Base-by-base conservation (phyloP, 768 basidiomycete species). In the Crassisporium funariophilum region DNA sequence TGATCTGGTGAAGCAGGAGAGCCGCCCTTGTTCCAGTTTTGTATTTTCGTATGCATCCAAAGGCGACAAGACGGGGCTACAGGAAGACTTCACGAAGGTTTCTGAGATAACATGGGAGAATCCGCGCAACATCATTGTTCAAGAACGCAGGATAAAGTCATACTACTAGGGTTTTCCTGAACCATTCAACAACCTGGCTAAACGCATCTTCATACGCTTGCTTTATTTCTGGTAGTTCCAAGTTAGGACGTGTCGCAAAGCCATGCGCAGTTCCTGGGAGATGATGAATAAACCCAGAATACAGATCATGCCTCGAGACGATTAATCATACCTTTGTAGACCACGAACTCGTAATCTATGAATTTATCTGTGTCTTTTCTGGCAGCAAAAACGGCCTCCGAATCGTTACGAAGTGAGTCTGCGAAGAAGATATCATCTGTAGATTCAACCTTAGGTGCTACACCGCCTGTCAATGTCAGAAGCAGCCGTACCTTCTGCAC, bases 301-400 rank as follows among this genome's bases (percentile, higher is more conserved):
- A n/a, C n/a, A n/a, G n/a, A n/a, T n/a, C n/a, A n/a, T n/a, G n/a
- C n/a, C n/a, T n/a, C n/a, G n/a, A n/a, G n/a, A n/a, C n/a, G n/a
- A n/a, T n/a, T n/a, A n/a, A n/a, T n/a, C n/a, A n/a, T 29, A 75
- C 77, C 75, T 67, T 70, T 69, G 46, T 75, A 77, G 4, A 63
- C 62, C 42, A 63, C 67, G 52, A 78, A 72, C 56, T 78, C 76
- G 41, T 74, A 76, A 5, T 76, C 72, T 0, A 76, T 62, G 37
- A 59, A 71, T 29, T 56, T 53, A 2, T 63, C 64, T 23, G 68
- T 68, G 10, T 59, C 69, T 34, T 70, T 70, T 23, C 71, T 68
- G 2, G 50, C 55, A 4, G 63, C 68, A 17, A 77, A 65, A 1
- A 62, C 44, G 11, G 68, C 68, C 50, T 78, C 73, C 2, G 65